Evolutionary conservation across 768 basidiomycete species (phyloP), one percentile per base, ranked within the genome.

Genomic region (Termitomyces sp.): DNA sequence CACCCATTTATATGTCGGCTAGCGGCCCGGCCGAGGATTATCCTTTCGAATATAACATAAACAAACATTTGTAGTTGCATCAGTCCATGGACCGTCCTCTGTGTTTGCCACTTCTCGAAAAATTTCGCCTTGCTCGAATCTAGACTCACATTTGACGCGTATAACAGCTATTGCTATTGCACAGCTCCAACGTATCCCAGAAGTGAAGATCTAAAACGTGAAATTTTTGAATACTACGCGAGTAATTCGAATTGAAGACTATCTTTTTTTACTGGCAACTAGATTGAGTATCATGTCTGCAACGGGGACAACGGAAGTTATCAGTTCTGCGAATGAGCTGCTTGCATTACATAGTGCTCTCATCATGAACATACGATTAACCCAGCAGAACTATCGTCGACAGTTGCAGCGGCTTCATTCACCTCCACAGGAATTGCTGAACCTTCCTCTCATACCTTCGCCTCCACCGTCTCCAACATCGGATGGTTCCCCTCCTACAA

Each of bases 331-430:
- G 2, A 88, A 89, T 64, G 81, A 80, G 44, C 74, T 89, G 36
- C 81, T 93, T 56, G 75, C 84, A 0, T 73, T 78, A 1, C 91
- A 92, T 68, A 67, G 74, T 39, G 78, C 83, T 4, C 78, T 93
- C 53, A 69, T 91, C 50, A 68, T 77, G 10, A 79, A 79, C 49
- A 78, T 87, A 14, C 80, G 87, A 20, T 68, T 73, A 4, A 72
- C 76, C 8, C 91, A 93, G 65, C 79, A 82, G 53, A 67, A 69
- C 14, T 78, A 85, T 66, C 79, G 88, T 13, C 79, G 82, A 3
- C 79, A 82, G 53, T 75, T 92, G 4, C 80, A 81, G 57, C 56
- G 74, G 0, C 72, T 90, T 0, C 75, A 80, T 1, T 81, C 81
- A 9, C 85, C 85, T 16, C 84, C 86, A 0, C 70, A 72, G 4